Evolutionary conservation across 2,329 filamentous ascomycete genomes (phyloP).

Genomic region (Xylaria sp.): DNA sequence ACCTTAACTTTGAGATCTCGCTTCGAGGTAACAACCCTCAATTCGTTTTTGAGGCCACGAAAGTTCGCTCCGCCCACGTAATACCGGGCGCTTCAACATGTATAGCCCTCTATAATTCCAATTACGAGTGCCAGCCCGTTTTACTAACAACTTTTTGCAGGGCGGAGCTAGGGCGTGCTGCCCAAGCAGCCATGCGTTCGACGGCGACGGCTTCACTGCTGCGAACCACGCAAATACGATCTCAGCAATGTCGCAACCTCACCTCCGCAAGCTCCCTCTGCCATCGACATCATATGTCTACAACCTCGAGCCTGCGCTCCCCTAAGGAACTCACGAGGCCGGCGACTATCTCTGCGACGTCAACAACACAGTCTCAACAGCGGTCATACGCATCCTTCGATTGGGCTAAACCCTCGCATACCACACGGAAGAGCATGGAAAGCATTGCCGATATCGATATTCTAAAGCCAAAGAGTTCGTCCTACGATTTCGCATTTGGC

Average conservation of each 20-base stretch:
- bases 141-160: slow-evolving; percentile 35
- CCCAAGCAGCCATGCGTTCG: slow-evolving; percentile 44
- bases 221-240: slow-evolving; percentile 40
- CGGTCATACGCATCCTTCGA: slow-evolving; percentile 21
- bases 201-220: slow-evolving; percentile 37
- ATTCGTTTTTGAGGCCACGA: background rate
- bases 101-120: slow-evolving; percentile 21
- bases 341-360: slow-evolving; percentile 3
- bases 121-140: background rate
- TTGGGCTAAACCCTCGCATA: slow-evolving; percentile 35
- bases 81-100: slow-evolving; percentile 36
- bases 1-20: background rate
- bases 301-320: slow-evolving; percentile 30
- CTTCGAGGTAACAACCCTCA: background rate
- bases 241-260: slow-evolving; percentile 31
- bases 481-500: slow-evolving; percentile 33
- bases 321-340: slow-evolving; percentile 1
- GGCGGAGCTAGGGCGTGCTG: slow-evolving; percentile 45
- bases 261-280: slow-evolving; percentile 14
- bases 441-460: slow-evolving; percentile 36
- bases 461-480: slow-evolving; percentile 40
- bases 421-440: background rate
- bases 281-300: slow-evolving; percentile 38
- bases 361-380: slow-evolving; percentile 27
- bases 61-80: slow-evolving; percentile 1